Conservation (phyloP, 768 basidiomycete species). For the Phanerochaete sordida region DNA sequence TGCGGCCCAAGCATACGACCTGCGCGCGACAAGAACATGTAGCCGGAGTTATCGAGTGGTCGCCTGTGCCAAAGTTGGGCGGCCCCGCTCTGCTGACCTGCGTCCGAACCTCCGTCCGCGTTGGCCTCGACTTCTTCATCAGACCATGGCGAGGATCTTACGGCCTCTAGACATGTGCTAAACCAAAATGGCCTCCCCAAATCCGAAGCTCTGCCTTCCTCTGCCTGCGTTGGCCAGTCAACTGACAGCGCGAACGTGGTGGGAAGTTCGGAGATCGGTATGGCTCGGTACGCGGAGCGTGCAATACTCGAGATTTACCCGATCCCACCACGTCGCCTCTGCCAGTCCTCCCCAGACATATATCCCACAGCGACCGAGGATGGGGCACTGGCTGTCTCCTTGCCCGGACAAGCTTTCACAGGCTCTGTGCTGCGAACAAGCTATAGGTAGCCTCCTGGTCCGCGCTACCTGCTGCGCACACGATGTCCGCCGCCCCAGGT, state of each 20-base stretch:
- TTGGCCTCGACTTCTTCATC: slow-evolving; percentile 1
- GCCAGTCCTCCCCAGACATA: neutral
- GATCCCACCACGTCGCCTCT: slow-evolving; percentile 15
- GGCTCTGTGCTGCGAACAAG: neutral
- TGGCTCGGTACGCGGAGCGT: slow-evolving; percentile 11
- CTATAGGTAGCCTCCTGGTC: neutral
- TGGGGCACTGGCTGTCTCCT: neutral
- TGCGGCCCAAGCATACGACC: neutral
- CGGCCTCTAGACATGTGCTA: slow-evolving; percentile 4
- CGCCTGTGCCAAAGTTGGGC: neutral
- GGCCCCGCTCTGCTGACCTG: neutral
- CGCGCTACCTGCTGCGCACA: neutral
- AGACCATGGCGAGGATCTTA: neutral
- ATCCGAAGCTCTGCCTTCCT: slow-evolving; percentile 12
- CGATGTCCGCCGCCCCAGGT: slow-evolving; percentile 4
- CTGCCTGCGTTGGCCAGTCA: slow-evolving; percentile 13
- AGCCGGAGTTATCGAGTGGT: neutral
- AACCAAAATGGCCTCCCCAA: neutral
- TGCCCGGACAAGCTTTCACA: neutral
- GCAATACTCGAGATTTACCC: slow-evolving; percentile 26
- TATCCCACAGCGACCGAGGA: slow-evolving; percentile 6
- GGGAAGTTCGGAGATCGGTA: slow-evolving; percentile 18
- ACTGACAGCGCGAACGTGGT: slow-evolving; percentile 19
- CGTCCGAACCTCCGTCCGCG: neutral
- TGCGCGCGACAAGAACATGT: neutral